Base-by-base conservation (phyloP, 345 rosid species). In the Adansonia digitata region DNA sequence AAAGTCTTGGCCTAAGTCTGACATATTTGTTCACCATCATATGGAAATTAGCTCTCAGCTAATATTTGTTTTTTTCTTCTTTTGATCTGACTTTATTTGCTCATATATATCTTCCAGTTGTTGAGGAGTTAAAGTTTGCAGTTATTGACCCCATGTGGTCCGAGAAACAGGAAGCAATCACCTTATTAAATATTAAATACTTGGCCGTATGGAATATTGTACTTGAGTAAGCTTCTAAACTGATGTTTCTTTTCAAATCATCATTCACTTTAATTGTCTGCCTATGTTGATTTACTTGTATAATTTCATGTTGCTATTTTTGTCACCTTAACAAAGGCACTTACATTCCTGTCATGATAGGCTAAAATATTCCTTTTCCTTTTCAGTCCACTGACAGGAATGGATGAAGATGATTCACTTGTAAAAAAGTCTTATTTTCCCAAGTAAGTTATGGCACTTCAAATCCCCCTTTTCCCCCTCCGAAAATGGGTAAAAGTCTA, bases 71-170 rank as follows among this genome's bases (percentile, higher is more conserved):
- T 20, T 14, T 55, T 7, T 24, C 39, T 39, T 56, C 61, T 34
- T 48, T 57, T 42, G 57, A 22, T 24, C 55, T 60, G 68, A 73
- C 40, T 72, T 37, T 62, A 0, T 69, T 69, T 79, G 56, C 7
- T 46, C 45, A 74, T 79, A 78, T 63, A 55, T 69, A 46, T 73
- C 77, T 24, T 77, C 77, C 84, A 94, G 98, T 84, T 56, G 73
- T 86, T 74, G 97, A 93, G 89, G 98, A 90, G 84, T 82, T 95
- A 84, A 86, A 89, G 86, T 82, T 93, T 81, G 85, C 81, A 0
- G 87, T 84, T 72, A 61, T 74, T 75, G 98, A 93, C 69, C 79
- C 84, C 46, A 82, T 85, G 63, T 95, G 99, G 99, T 81, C 84
- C 29, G 83, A 82, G 81, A 89, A 80, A 83, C 89, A 88, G 83